A percentile compares a stretch with the other conserved stretches of the same genome.
Conservation (phyloP, 2,329 filamentous ascomycete species). For the Penicillium brevicompactum region DNA sequence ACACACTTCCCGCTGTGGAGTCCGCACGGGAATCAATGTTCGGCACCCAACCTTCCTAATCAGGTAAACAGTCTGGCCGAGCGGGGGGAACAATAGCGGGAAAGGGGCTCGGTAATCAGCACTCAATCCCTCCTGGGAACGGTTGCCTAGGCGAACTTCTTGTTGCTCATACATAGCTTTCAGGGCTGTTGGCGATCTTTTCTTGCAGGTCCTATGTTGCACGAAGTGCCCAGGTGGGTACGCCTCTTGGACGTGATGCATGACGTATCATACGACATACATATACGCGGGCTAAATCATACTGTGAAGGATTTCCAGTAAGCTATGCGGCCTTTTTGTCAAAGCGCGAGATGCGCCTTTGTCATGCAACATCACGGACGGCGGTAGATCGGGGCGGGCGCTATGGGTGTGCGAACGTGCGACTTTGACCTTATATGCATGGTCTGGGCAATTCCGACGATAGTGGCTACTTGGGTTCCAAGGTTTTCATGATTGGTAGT, state of each 20-base stretch:
- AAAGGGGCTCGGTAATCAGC: too few relatives aligned
- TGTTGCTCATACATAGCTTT: too few relatives aligned
- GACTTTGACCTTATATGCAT: background rate
- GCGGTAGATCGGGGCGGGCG: background rate
- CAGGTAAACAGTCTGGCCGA: background rate
- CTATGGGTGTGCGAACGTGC: background rate
- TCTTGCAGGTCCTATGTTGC: background rate
- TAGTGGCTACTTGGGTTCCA: background rate
- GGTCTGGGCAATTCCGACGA: background rate
- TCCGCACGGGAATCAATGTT: background rate
- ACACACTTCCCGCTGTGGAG: background rate
- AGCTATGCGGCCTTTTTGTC: background rate
- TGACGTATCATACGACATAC: background rate
- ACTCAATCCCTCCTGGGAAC: too few relatives aligned
- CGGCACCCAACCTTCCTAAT: conserved; percentile 2
- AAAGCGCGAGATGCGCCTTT: background rate
- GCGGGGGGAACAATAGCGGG: background rate
- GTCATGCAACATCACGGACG: background rate
- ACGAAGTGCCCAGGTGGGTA: background rate
- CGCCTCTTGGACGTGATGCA: background rate
- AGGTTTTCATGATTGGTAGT: background rate
- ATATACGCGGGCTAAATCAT: background rate
- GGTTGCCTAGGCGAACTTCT: too few relatives aligned
- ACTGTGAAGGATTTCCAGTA: background rate
- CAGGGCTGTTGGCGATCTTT: too few relatives aligned